These are phyloP conservation scores for Elsinoe necatrix DNA, from an alignment of 2,329 filamentous ascomycete species.

Conservation along the genomic window DNA sequence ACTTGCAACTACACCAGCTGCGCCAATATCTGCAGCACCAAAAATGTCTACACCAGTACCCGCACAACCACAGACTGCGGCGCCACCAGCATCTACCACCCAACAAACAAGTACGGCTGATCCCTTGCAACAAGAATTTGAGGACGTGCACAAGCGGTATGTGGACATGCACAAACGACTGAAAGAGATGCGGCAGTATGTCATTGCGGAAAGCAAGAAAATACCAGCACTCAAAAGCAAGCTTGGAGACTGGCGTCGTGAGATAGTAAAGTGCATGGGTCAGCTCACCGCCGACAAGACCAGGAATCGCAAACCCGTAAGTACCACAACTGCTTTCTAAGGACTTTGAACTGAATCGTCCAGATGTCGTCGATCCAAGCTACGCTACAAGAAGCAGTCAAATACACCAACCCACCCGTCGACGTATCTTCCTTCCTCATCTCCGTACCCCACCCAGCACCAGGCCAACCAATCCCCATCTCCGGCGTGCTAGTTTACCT, in stretches of 20 bases:
- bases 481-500: slow-evolving; percentile 65
- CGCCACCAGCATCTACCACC: not conserved
- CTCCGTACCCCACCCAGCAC: slow-evolving; percentile 31
- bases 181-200: slow-evolving; percentile 49
- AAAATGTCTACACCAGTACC: not conserved
- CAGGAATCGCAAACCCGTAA: slow-evolving; percentile 51
- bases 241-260: slow-evolving; percentile 61
- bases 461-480: slow-evolving; percentile 39
- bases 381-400: slow-evolving; percentile 39
- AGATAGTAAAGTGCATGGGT: slow-evolving; percentile 63
- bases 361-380: slow-evolving; percentile 43
- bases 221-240: slow-evolving; percentile 53
- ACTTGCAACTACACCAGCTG: slow-evolving; percentile 18
- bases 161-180: slow-evolving; percentile 57
- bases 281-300: slow-evolving; percentile 61
- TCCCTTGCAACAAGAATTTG: slow-evolving; percentile 16
- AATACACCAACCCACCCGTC: slow-evolving; percentile 22
- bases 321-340: too few species aligned
- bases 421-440: slow-evolving; percentile 33
- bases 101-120: not conserved
- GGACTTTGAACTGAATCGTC: slow-evolving; percentile 13
- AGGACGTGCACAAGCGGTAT: slow-evolving; percentile 42
- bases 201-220: slow-evolving; percentile 47
- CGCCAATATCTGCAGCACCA: not conserved
- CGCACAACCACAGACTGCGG: not conserved